Evolutionary conservation across 2,329 filamentous ascomycete species (phyloP).

Genomic region (Penicillium sp.): DNA sequence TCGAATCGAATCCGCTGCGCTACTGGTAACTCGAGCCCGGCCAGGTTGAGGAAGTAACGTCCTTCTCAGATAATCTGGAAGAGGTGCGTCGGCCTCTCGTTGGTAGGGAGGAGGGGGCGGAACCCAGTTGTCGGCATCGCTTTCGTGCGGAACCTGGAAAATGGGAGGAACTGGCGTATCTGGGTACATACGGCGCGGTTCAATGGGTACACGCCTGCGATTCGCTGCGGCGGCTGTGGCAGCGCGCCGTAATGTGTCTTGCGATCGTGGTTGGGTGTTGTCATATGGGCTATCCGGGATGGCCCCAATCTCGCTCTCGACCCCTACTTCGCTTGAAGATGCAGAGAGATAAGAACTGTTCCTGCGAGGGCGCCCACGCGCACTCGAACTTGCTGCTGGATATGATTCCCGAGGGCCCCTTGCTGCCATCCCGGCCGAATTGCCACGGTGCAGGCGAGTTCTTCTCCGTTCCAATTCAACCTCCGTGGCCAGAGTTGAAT

Average conservation of each 20-base stretch:
- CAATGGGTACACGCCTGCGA: constrained; percentile 65
- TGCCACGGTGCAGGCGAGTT: constrained; percentile 67
- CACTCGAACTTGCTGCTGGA: constrained; percentile 27
- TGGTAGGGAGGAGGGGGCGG: constrained; percentile 80
- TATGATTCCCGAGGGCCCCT: constrained; percentile 30
- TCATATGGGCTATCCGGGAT: constrained; percentile 74
- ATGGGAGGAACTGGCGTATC: constrained; percentile 15
- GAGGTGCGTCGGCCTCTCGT: constrained; percentile 39
- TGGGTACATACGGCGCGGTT: constrained; percentile 49
- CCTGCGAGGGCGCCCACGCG: constrained; percentile 27
- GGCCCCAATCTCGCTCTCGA: constrained; percentile 51
- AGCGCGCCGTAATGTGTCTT: constrained; percentile 71
- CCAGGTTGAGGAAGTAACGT: constrained; percentile 38
- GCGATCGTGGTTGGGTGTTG: constrained; percentile 73
- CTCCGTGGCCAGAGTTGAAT: constrained; percentile 74
- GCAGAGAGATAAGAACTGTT: constrained; percentile 35
- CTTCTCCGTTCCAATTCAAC: constrained; percentile 78
- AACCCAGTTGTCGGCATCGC: constrained; percentile 87
- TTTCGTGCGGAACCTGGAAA: constrained; percentile 77
- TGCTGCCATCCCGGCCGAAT: constrained; percentile 43
- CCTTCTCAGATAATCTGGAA: constrained; percentile 44
- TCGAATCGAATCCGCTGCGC: constrained; percentile 22
- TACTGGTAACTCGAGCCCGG: constrained; percentile 18
- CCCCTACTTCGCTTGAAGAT: constrained; percentile 28
- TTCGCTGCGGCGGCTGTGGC: constrained; percentile 76